These are phyloP conservation scores for Phylloporus sp. DNA, from an alignment of 768 basidiomycete species.

Conservation along the genomic window DNA sequence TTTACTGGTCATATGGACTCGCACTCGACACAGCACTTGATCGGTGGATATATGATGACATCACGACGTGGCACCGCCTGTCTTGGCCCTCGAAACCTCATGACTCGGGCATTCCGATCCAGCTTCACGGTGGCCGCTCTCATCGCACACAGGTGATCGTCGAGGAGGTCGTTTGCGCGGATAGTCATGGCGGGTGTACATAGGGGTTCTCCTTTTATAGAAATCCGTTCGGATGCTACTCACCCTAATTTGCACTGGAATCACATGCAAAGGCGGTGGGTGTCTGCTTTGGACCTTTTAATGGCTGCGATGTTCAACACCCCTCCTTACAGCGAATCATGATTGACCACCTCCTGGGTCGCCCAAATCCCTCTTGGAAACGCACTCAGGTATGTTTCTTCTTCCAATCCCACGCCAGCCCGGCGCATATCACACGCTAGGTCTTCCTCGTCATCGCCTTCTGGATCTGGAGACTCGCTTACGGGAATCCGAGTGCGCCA, in stretches of 20 bases:
- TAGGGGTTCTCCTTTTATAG: too few species aligned
- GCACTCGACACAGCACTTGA: too few species aligned
- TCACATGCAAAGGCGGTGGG: constrained; percentile 33
- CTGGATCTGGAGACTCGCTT: constrained; percentile 79
- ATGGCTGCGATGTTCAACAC: background rate
- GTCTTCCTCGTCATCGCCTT: constrained; percentile 89
- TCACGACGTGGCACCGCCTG: too few species aligned
- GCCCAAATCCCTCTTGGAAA: constrained; percentile 88
- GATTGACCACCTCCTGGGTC: constrained; percentile 91
- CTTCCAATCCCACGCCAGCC: background rate
- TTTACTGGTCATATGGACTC: too few species aligned
- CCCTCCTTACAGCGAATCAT: constrained; percentile 38
- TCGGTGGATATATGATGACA: too few species aligned
- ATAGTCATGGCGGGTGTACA: too few species aligned
- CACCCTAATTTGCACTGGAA: background rate
- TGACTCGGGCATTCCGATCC: too few species aligned
- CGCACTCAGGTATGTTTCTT: constrained; percentile 59
- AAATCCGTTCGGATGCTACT: too few species aligned
- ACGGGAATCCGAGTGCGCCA: constrained; percentile 61
- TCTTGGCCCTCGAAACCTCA: too few species aligned
- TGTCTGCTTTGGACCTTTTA: constrained; percentile 5
- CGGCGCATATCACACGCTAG: constrained; percentile 34
- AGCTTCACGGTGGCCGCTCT: too few species aligned
- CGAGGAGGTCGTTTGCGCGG: too few species aligned
- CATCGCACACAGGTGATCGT: too few species aligned